Conservation (phyloP, 2,329 filamentous ascomycete species). For the Paraphoma chrysanthemicola region DNA sequence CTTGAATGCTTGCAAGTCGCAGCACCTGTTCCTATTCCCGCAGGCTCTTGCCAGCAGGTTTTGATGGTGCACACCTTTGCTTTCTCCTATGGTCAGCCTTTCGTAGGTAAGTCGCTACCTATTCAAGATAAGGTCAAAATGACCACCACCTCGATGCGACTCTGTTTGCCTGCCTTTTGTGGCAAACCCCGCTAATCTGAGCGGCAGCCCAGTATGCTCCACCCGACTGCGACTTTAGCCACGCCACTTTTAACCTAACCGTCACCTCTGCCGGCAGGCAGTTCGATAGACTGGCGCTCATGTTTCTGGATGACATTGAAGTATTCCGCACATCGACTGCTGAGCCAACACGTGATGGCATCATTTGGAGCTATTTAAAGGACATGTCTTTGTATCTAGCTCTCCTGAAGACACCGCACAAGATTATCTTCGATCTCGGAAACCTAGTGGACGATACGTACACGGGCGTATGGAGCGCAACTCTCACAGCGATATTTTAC, state of each 20-base stretch:
- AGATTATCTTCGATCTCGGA: constrained; percentile 79
- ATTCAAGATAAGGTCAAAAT: background rate
- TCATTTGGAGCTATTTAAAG: constrained; percentile 78
- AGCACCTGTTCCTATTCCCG: constrained; percentile 66
- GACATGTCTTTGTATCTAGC: constrained; percentile 76
- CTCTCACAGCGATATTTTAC: constrained; percentile 76
- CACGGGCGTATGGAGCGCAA: constrained; percentile 76
- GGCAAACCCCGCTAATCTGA: no score
- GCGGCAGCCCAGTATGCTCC: constrained; percentile 67
- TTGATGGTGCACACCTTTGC: constrained; percentile 76
- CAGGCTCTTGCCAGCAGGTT: constrained; percentile 57
- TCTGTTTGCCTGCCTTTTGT: no score
- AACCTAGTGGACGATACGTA: constrained; percentile 73
- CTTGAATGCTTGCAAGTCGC: constrained; percentile 74
- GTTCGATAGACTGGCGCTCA: constrained; percentile 76
- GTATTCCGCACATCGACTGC: constrained; percentile 86
- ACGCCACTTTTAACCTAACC: constrained; percentile 78
- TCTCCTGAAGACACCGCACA: constrained; percentile 74
- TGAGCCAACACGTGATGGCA: constrained; percentile 74
- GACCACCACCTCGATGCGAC: background rate
- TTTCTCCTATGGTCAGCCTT: constrained; percentile 75
- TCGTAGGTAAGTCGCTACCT: constrained; percentile 63
- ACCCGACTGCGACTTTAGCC: constrained; percentile 73
- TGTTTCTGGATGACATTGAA: constrained; percentile 80
- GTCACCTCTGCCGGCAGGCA: constrained; percentile 75